Conservation (phyloP, 2,329 filamentous ascomycete species). For the Alternaria longipes region DNA sequence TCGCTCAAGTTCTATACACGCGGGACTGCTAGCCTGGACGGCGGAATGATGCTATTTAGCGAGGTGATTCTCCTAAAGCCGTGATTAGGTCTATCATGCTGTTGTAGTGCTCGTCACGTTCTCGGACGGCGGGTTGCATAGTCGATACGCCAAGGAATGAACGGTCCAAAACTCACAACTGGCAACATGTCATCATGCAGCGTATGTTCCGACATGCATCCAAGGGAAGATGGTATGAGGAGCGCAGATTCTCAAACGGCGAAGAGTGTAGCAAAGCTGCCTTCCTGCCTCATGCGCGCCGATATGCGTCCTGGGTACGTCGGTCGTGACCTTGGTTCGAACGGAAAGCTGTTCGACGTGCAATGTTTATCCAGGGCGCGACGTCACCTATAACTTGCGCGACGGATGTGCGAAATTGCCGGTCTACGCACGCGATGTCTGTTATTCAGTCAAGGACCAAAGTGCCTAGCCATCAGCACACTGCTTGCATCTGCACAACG, state of each 20-base stretch:
- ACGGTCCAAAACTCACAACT: neutral
- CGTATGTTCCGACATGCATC: neutral
- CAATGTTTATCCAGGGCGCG: no score
- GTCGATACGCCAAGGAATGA: neutral
- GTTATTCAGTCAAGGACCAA: neutral
- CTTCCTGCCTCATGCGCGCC: neutral
- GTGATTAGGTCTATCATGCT: neutral
- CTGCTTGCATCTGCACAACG: neutral
- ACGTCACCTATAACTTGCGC: neutral
- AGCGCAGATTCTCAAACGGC: neutral
- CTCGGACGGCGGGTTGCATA: neutral
- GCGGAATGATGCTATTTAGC: slow-evolving; percentile 10
- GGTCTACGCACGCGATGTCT: neutral
- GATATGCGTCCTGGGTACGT: neutral
- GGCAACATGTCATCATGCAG: neutral
- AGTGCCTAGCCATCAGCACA: neutral
- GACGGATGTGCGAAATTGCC: neutral
- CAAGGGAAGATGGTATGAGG: neutral
- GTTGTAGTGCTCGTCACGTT: neutral
- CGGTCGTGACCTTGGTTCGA: neutral
- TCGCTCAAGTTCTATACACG: neutral
- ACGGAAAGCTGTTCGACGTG: neutral
- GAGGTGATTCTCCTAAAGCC: neutral
- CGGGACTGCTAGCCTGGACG: slow-evolving; percentile 13
- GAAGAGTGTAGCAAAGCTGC: neutral